Base-by-base conservation (phyloP, 2,329 filamentous ascomycete species). In the Didymella glomerata region DNA sequence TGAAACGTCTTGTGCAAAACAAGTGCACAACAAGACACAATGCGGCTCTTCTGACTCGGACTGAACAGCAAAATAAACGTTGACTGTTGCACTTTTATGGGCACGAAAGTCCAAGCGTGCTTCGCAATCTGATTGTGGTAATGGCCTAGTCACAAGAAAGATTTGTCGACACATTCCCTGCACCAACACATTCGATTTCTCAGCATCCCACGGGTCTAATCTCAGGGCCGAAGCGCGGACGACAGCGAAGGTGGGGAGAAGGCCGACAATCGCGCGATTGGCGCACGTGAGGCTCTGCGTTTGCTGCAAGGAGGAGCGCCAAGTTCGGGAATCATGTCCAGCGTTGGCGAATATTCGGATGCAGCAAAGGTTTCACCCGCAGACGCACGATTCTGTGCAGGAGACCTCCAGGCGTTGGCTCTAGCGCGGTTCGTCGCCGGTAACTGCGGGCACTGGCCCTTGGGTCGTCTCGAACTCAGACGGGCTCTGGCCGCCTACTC, bases 331-430 rank as follows among this genome's bases (percentile, higher is more conserved):
- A 45, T 51, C 34, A 52, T 36, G 50, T 14, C 57, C 57, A 34
- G 49, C 36, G 30, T 45, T 62, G 58, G 61, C 61, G 52, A 60
- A 49, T 36, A 46, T 44, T 59, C 51, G 51, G 56, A 54, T 27
- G 50, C 56, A 59, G 50, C 51, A 64, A 59, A 57, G 42, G 63
- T 66, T 65, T 67, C 63, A 64, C 57, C 58, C 68, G 68, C 68
- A 69, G 63, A 57, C 52, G 62, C 61, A 59, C 50, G 56, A 62
- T 60, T 61, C 57, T 61, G 54, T 65, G 64, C 65, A 67, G 60
- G 22, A 54, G 41, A 5, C 36, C 38, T 50, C 46, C 45, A 41
- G 22, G 40, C 48, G 25, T 41, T 50, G 40, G 40, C 40, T 47
- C 36, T 57, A 50, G 54, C 32, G 48, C 47, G 40, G 47, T 46